Evolutionary conservation across 768 basidiomycete genomes (phyloP).

Genomic region (Rickenella mellea): DNA sequence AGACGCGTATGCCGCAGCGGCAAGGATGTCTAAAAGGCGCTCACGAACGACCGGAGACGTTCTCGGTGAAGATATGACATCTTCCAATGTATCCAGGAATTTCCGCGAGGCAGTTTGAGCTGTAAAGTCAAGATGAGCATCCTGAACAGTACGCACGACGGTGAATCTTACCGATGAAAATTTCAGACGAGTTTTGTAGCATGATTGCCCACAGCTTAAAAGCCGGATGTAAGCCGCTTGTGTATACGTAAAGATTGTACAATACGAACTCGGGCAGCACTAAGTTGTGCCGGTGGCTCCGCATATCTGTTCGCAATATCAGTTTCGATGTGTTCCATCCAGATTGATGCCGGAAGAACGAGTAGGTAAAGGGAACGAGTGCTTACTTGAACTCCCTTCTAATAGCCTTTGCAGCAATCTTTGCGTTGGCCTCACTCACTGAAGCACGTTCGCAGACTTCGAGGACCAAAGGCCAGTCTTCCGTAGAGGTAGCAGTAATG

Average conservation of each 20-base stretch:
- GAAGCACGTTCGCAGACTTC: constrained; percentile 84
- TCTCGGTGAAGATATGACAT: constrained; percentile 48
- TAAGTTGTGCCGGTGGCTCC: constrained; percentile 64
- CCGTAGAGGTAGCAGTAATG: constrained; percentile 67
- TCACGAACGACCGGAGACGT: constrained; percentile 78
- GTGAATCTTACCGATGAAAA: constrained; percentile 41
- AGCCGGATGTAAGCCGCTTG: not conserved
- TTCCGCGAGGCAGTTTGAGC: constrained; percentile 63
- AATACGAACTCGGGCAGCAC: constrained; percentile 58
- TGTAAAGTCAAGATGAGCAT: not conserved
- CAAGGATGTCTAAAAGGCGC: constrained; percentile 71
- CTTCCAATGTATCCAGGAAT: constrained; percentile 72
- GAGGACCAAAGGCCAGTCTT: constrained; percentile 74
- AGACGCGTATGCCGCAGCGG: constrained; percentile 62
- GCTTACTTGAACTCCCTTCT: constrained; percentile 78
- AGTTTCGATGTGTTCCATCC: too few relatives aligned
- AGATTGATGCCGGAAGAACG: constrained; percentile 10
- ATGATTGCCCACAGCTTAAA: constrained; percentile 84
- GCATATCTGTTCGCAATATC: constrained; percentile 43
- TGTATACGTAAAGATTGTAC: not conserved
- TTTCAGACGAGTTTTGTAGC: constrained; percentile 68
- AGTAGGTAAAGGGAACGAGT: constrained; percentile 5
- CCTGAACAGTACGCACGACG: constrained; percentile 5
- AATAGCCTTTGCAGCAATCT: constrained; percentile 76
- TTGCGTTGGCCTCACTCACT: constrained; percentile 59